Evolutionary conservation across 371 early-diverging fungal genomes (phyloP), one percentile per base, ranked within the genome.

Genomic region (Mucor lusitanicus): DNA sequence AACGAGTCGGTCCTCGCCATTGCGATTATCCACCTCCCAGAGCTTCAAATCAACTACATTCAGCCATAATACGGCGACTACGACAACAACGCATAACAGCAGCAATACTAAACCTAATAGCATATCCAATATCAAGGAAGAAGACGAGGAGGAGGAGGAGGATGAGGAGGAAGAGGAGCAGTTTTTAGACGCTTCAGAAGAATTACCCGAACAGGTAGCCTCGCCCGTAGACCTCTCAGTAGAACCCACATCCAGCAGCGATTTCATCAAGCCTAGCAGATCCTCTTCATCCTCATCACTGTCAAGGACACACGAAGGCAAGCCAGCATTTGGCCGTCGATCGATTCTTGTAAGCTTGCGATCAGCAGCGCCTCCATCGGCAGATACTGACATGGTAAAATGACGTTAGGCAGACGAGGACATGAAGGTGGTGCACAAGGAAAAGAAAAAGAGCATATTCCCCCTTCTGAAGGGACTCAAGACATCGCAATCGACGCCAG

Each of bases 61-160:
- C 32, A 39, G 19, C 21, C 48, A 48, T 7, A 21, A 48, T 7
- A 15, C 46, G n/a, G 7, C 6, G 3, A 21, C 6, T 13, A 54
- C 28, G 2, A 25, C 54, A 27, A 23, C 4, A 3, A 12, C 25
- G 12, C 35, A 35, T 35, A 35, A 9, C 35, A 35, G 9, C 35
- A 50, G 42, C 54, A 25, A 60, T 40, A 17, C 9, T 37, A 60
- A 25, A 62, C 12, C 28, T 37, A 48, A 23, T 21, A 32, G n/a
- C 35, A 19, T 25, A 19, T 48, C 48, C 35, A 46, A 66, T 58
- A 55, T 44, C n/a, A 50, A 63, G 56, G 54, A 68, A 53, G 53
- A 73, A 55, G 48, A 70, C 7, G 57, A 77, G 59, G 78, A 74
- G 30, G 67, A 73, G n/a, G 76, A 67, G 0, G 61, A 48, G 9